phyloP scores from a whole-genome alignment of 2,329 filamentous ascomycete genomes.

The Xenoacremonium recifei region DNA sequence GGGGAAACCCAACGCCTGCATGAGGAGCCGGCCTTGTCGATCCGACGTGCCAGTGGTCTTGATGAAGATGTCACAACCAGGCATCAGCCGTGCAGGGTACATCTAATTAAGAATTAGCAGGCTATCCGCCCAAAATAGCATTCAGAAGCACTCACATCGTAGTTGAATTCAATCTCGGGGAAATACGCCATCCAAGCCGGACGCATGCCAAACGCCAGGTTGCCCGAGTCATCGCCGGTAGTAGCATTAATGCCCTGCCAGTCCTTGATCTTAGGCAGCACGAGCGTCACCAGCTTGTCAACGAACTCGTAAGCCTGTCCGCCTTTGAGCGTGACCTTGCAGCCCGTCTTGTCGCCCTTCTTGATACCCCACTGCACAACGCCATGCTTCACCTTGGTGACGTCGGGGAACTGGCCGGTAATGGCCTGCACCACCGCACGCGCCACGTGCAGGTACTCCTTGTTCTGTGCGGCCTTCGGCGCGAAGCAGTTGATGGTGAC shows the following conservation, averaged over 20 bases:
- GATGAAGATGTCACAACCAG: conserved; percentile 79
- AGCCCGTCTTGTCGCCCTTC: conserved; percentile 68
- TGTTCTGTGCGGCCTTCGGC: conserved; percentile 68
- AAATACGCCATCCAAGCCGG: conserved; percentile 77
- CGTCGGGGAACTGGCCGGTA: conserved; percentile 69
- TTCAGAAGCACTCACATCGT: conserved; percentile 66
- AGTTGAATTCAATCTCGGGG: conserved; percentile 93
- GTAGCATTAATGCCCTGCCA: conserved; percentile 67
- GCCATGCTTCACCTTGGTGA: conserved; percentile 68
- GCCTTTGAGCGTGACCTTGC: conserved; percentile 75
- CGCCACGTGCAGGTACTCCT: conserved; percentile 75
- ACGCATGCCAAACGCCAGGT: conserved; percentile 78
- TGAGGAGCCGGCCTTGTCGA: conserved; percentile 75
- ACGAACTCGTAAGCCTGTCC: conserved; percentile 88
- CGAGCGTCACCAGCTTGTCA: conserved; percentile 84
- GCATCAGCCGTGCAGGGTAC: conserved; percentile 70
- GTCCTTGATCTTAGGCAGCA: conserved; percentile 94
- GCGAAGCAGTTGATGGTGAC: conserved; percentile 78
- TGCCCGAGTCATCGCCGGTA: conserved; percentile 85
- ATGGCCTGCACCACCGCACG: conserved; percentile 84
- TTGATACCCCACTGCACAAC: conserved; percentile 75
- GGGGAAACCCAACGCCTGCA: conserved; percentile 51
- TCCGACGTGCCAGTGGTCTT: conserved; percentile 85
- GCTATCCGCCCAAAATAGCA: not conserved
- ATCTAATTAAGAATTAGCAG: conserved; percentile 39